These are phyloP conservation scores for Chloris gayana DNA, from an alignment of 176 grass and related monocot genomes.

Conservation along the genomic window DNA sequence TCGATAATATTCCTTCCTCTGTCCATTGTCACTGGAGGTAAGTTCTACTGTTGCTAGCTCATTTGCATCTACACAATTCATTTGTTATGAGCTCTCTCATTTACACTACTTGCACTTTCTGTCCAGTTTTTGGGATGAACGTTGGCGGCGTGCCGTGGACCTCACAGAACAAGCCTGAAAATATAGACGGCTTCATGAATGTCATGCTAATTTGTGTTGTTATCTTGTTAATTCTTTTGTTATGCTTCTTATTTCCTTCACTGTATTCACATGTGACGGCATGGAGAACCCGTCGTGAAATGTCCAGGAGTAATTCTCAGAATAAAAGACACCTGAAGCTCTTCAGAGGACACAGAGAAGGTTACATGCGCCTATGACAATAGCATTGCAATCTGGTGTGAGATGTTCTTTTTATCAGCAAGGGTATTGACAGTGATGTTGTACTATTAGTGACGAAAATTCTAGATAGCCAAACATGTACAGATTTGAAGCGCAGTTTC, in stretches of 20 bases:
- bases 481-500: constrained; percentile 28
- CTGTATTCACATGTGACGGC: constrained; percentile 63
- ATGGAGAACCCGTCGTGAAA: constrained; percentile 55
- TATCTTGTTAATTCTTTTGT: constrained; percentile 66
- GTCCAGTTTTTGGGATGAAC: constrained; percentile 93
- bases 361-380: constrained; percentile 63
- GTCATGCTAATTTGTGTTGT: constrained; percentile 73
- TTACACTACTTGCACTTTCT: constrained; percentile 17
- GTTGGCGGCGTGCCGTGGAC: constrained; percentile 94
- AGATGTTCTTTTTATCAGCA: not conserved
- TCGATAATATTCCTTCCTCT: constrained; percentile 95
- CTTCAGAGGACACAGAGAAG: constrained; percentile 60
- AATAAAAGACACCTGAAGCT: constrained; percentile 59
- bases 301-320: constrained; percentile 65
- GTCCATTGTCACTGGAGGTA: constrained; percentile 89
- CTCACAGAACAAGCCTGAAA: constrained; percentile 65
- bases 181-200: constrained; percentile 79
- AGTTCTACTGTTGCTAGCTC: constrained; percentile 9
- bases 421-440: not conserved
- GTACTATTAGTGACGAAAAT: constrained; percentile 7
- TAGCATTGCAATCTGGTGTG: not conserved
- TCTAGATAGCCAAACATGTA: constrained; percentile 41
- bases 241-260: constrained; percentile 86
- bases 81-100: not conserved
- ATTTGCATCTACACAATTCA: not conserved